These are phyloP conservation scores for Salvia miltiorrhiza DNA, from an alignment of 257 asterid species.

Conservation along the genomic window DNA sequence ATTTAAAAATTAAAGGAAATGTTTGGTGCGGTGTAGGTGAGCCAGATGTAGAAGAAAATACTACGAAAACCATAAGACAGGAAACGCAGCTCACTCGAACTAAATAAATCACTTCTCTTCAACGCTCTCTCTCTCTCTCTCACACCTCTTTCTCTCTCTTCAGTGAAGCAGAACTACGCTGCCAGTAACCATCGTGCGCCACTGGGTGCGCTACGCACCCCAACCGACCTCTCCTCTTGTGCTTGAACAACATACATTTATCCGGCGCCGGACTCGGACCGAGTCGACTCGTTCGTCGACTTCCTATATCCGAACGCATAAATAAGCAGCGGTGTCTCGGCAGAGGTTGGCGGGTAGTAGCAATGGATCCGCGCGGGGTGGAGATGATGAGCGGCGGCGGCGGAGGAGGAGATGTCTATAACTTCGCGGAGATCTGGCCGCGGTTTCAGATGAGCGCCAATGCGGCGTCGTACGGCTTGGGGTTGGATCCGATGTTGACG, in stretches of 20 bases:
- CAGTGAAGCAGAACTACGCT: conserved; percentile 17
- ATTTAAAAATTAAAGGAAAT: too few species aligned
- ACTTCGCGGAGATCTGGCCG: conserved; percentile 62
- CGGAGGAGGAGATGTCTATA: conserved; percentile 20
- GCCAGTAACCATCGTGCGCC: conserved; percentile 37
- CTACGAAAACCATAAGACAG: conserved; percentile 27
- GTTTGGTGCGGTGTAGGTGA: conserved; percentile 25
- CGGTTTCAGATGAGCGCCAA: conserved; percentile 41
- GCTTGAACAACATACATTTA: conserved; percentile 14
- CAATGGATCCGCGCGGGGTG: conserved; percentile 48
- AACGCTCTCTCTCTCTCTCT: conserved; percentile 30
- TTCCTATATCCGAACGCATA: not conserved
- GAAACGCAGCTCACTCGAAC: conserved; percentile 42
- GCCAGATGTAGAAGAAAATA: conserved; percentile 23
- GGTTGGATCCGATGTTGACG: conserved; percentile 45
- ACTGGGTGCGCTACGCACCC: conserved; percentile 36
- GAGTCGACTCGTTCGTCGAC: conserved; percentile 12
- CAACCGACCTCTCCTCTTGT: conserved; percentile 29
- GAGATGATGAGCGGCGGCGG: conserved; percentile 44
- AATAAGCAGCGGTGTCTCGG: conserved; percentile 10
- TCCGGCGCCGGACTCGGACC: not conserved
- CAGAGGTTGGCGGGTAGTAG: conserved; percentile 15
- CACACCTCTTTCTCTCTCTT: too few species aligned
- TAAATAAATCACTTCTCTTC: conserved; percentile 31
- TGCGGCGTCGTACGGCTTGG: conserved; percentile 39